These are phyloP conservation scores for Ricinus communis DNA, from an alignment of 345 rosid species.

Conservation along the genomic window DNA sequence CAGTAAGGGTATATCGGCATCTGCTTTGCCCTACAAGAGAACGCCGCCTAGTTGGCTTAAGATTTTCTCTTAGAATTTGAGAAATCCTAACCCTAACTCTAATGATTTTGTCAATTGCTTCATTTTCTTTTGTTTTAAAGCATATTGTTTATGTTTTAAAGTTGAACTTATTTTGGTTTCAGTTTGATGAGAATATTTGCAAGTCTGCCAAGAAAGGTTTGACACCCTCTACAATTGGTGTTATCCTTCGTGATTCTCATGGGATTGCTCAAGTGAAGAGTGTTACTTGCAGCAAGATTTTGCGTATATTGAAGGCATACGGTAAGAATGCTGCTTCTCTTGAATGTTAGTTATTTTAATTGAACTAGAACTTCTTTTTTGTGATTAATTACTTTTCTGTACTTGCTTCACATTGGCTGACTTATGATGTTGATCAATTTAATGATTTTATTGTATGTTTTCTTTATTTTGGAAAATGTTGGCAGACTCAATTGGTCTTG, in stretches of 20 bases:
- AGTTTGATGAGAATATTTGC: constrained; percentile 69
- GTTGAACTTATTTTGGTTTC: neutral
- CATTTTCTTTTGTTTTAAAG: neutral
- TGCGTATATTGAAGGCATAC: constrained; percentile 64
- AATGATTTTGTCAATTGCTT: neutral
- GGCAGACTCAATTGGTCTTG: too few relatives aligned
- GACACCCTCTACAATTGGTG: constrained; percentile 78
- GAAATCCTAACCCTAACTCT: too few relatives aligned
- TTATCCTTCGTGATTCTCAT: constrained; percentile 75
- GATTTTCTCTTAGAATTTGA: constrained; percentile 55
- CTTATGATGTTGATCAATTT: too few relatives aligned
- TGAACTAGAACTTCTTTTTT: too few relatives aligned
- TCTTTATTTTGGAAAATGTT: too few relatives aligned
- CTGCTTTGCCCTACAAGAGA: constrained; percentile 84
- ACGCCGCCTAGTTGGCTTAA: constrained; percentile 83
- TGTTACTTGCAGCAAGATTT: constrained; percentile 68
- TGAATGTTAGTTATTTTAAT: too few relatives aligned
- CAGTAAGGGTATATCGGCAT: constrained; percentile 81
- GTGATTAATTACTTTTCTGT: too few relatives aligned
- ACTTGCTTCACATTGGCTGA: too few relatives aligned
- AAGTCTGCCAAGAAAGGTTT: constrained; percentile 75
- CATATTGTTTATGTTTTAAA: neutral
- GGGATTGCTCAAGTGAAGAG: constrained; percentile 70
- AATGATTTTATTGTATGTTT: too few relatives aligned
- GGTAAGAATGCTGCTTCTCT: constrained; percentile 28